Base-by-base conservation (phyloP, 495 filamentous ascomycete species). In the Oleoguttula mirabilis region DNA sequence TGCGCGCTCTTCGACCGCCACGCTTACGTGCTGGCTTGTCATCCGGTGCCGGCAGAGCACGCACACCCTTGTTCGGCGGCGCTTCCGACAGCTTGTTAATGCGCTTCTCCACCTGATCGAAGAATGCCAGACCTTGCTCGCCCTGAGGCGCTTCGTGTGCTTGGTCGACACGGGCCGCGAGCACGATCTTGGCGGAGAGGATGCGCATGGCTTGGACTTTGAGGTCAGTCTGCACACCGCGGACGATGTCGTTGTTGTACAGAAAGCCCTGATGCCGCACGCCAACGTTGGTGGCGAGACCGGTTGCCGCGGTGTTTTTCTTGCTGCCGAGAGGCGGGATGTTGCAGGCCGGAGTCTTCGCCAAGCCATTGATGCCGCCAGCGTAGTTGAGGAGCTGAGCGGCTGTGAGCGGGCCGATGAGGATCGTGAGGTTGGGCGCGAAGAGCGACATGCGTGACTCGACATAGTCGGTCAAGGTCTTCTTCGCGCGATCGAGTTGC, bases 201-300 rank as follows among this genome's bases (percentile, higher is more conserved):
- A 94, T 93, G 36, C 88, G 86, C 73, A 96, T 88, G 10, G 88
- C 90, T 65, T 96, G 87, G 50, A 80, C 83, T 57, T 90, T 93
- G 21, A 94, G 67, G 46, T 96, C 88, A 46, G 67, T 76, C 3
- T 84, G 85, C 24, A 95, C 82, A 24, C 75, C 74, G 14, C 80
- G 74, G 43, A 96, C 82, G 43, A 96, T 79, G 4, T 82, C 79
- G 2, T 88, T 90, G 52, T 94, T 75, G 64, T 86, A 96, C 25
- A 98, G 72, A 56, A 88, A 96, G 17, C 90, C 90, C 64, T 96
- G 85, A 45, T 94, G 83, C 21, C 85, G 72, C 34, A 96, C 76
- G 25, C 90, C 87, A 17, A 87, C 79, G 48, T 98, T 98, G 31
- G 92, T 94, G 31, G 90, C 92, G 45, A 96, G 81, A 6, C 87